Conservation (phyloP, 345 rosid genomes). For the Clarkia xantiana region DNA sequence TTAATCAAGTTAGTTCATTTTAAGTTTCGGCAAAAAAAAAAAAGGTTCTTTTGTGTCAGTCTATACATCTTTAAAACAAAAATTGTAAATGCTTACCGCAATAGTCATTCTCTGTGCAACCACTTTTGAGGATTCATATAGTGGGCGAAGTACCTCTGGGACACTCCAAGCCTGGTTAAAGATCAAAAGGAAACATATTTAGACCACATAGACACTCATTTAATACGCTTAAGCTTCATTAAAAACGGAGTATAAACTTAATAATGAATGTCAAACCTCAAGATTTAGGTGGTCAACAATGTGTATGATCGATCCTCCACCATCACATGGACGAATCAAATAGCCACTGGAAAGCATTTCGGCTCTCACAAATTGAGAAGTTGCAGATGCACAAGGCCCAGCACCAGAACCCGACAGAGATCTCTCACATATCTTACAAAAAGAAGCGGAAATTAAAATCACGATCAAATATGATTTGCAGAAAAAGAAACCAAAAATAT, state of each 20-base stretch:
- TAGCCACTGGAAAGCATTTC: slow-evolving; percentile 96
- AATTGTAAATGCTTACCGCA: slow-evolving; percentile 37
- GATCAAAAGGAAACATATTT: not conserved
- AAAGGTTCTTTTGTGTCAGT: too few species aligned
- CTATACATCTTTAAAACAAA: too few species aligned
- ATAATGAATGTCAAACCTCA: slow-evolving; percentile 31
- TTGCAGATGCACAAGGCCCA: slow-evolving; percentile 62
- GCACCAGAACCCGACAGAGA: slow-evolving; percentile 96
- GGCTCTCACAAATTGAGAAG: slow-evolving; percentile 90
- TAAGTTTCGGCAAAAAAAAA: not conserved
- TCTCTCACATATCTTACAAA: slow-evolving; percentile 77
- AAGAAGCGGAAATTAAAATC: slow-evolving; percentile 2
- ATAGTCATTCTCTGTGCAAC: slow-evolving; percentile 93
- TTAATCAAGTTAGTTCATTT: not conserved
- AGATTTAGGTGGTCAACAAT: slow-evolving; percentile 94
- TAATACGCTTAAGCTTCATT: not conserved
- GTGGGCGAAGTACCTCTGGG: slow-evolving; percentile 93
- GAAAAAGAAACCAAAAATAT: not conserved
- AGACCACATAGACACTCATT: too few species aligned
- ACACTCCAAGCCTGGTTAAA: slow-evolving; percentile 82
- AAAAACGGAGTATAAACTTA: not conserved
- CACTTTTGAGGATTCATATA: slow-evolving; percentile 84
- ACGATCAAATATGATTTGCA: not conserved
- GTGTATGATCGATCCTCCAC: slow-evolving; percentile 97
- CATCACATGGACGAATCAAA: slow-evolving; percentile 90